Evolutionary conservation across 257 asterid genomes (phyloP).

Genomic region (Mentha longifolia): DNA sequence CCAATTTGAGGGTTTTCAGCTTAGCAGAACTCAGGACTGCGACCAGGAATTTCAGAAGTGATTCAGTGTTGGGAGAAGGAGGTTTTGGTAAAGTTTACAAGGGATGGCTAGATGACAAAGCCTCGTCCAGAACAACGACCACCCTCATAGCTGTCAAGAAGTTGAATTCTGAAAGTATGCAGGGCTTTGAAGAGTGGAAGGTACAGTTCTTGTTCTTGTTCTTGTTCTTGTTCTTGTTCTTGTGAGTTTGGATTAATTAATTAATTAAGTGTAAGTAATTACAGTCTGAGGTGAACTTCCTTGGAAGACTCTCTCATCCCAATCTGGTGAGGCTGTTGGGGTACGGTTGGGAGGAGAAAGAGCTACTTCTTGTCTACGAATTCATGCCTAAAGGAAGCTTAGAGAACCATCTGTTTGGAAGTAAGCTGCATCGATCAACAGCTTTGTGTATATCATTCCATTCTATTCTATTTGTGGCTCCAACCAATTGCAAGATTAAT

Average conservation of each 20-base stretch:
- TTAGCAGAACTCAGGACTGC: slow-evolving; percentile 66
- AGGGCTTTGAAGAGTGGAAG: slow-evolving; percentile 90
- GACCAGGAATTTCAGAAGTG: slow-evolving; percentile 71
- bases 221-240: no score
- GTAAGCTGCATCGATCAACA: slow-evolving; percentile 51
- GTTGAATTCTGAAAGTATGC: slow-evolving; percentile 68
- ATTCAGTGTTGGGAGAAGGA: slow-evolving; percentile 88
- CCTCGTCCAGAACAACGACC: slow-evolving; percentile 39
- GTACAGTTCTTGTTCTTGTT: slow-evolving; percentile 24
- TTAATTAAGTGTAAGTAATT: not conserved
- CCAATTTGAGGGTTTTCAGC: slow-evolving; percentile 65
- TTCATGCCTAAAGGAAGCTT: slow-evolving; percentile 96
- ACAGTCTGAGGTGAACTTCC: slow-evolving; percentile 86
- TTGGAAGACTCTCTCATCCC: slow-evolving; percentile 82
- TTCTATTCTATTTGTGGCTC: no score
- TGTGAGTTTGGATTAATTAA: no score
- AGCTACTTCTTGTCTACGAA: slow-evolving; percentile 82
- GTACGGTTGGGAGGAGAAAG: slow-evolving; percentile 79
- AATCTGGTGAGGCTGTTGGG: slow-evolving; percentile 85
- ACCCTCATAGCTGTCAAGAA: slow-evolving; percentile 81
- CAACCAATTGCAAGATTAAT: no score
- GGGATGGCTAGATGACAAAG: slow-evolving; percentile 80
- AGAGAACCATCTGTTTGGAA: slow-evolving; percentile 94
- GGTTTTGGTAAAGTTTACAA: slow-evolving; percentile 93
- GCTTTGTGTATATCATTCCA: no score